A percentile compares a stretch with the other conserved stretches of the same genome.
Conservation (phyloP, 495 filamentous ascomycete species). For the Talaromyces nanjingensis region DNA sequence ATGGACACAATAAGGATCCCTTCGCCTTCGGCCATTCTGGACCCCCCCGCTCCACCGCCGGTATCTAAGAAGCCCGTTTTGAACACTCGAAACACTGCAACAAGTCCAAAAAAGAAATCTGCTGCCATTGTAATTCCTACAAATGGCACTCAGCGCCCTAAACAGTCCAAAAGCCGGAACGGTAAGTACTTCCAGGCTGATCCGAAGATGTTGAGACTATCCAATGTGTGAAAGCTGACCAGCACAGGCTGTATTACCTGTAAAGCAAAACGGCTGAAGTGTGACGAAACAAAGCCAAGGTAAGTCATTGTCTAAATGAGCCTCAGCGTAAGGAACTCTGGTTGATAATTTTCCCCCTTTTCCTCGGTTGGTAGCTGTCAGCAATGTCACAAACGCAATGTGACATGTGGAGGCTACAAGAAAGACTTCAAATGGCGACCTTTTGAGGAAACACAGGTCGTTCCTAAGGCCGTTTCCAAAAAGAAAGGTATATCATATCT, state of each 20-base stretch:
- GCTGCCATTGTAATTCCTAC: slow-evolving; percentile 9
- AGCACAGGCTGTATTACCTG: slow-evolving; percentile 68
- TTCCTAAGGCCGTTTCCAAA: slow-evolving; percentile 39
- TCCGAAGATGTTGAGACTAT: background rate
- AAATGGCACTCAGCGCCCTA: slow-evolving; percentile 37
- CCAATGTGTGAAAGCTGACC: background rate
- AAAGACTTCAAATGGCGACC: slow-evolving; percentile 82
- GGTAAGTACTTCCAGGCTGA: slow-evolving; percentile 35
- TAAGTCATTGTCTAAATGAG: background rate
- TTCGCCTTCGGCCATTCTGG: slow-evolving; percentile 55
- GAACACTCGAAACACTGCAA: slow-evolving; percentile 15
- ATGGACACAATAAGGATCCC: slow-evolving; percentile 61
- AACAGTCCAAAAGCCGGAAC: slow-evolving; percentile 80
- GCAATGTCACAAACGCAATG: slow-evolving; percentile 64
- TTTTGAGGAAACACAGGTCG: slow-evolving; percentile 61
- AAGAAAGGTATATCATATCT: slow-evolving; percentile 40
- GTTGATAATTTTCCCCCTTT: background rate
- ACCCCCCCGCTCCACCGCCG: slow-evolving; percentile 28
- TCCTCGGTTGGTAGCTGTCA: slow-evolving; percentile 36
- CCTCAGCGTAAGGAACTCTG: background rate
- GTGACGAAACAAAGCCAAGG: slow-evolving; percentile 70
- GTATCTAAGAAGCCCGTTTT: slow-evolving; percentile 7
- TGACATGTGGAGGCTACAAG: slow-evolving; percentile 70
- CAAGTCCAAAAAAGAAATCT: slow-evolving; percentile 9
- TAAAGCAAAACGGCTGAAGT: slow-evolving; percentile 76